Conservation (phyloP, 768 basidiomycete species). For the Cystofilobasidium capitatum region DNA sequence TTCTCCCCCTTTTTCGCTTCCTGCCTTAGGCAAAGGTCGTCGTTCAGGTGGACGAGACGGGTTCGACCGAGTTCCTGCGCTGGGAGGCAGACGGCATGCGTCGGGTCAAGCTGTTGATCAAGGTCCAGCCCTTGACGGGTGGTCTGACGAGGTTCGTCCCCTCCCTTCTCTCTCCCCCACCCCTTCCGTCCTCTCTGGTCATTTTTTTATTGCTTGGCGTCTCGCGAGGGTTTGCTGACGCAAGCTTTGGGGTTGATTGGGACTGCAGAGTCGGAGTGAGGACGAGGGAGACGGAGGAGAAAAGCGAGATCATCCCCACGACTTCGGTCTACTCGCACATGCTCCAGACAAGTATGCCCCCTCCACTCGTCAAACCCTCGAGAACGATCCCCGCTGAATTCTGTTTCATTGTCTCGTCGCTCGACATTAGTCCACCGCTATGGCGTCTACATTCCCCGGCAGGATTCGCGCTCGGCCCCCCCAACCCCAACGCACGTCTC, state of each 20-base stretch:
- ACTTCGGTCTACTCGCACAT: slow-evolving; percentile 62
- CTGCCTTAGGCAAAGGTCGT: slow-evolving; percentile 66
- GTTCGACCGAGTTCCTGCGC: slow-evolving; percentile 42
- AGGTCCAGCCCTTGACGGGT: slow-evolving; percentile 73
- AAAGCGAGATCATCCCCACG: slow-evolving; percentile 75
- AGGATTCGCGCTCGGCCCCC: slow-evolving; percentile 54
- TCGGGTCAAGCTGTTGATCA: slow-evolving; percentile 52
- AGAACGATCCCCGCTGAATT: not conserved
- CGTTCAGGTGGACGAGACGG: slow-evolving; percentile 70
- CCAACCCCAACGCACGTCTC: slow-evolving; percentile 71
- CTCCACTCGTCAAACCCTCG: not conserved
- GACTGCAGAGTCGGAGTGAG: slow-evolving; percentile 43
- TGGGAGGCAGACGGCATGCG: slow-evolving; percentile 31
- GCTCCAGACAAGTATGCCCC: slow-evolving; percentile 60
- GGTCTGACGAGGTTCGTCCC: slow-evolving; percentile 57
- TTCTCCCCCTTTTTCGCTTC: not conserved
- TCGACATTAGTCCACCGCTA: slow-evolving; percentile 62
- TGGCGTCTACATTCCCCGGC: slow-evolving; percentile 70
- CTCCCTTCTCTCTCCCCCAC: too few species aligned
- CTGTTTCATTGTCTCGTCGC: not conserved
- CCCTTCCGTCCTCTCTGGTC: not conserved
- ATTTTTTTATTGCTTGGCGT: too few species aligned
- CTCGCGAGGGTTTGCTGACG: too few species aligned
- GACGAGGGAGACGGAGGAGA: slow-evolving; percentile 63
- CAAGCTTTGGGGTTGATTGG: not conserved